Evolutionary conservation across 345 rosid species (phyloP).

Genomic region (Aquilaria sinensis): DNA sequence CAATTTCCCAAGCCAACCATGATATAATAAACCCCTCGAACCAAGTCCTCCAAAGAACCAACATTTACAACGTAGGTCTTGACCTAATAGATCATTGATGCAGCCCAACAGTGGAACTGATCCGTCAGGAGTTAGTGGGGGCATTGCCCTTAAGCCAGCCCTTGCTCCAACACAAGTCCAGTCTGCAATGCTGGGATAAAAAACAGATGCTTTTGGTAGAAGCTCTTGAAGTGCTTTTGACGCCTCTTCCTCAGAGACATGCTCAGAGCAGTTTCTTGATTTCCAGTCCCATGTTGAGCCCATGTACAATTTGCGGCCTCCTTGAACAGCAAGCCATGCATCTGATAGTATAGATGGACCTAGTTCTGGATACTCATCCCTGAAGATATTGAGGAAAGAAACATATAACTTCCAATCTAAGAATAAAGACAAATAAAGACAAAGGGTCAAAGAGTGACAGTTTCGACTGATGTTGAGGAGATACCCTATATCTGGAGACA

Average conservation of each 20-base stretch:
- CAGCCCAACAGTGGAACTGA: constrained; percentile 83
- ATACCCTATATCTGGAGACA: constrained; percentile 45
- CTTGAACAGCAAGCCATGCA: constrained; percentile 84
- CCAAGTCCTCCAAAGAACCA: constrained; percentile 94
- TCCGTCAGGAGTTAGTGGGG: constrained; percentile 67
- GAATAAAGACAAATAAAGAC: not conserved
- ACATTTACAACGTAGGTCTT: constrained; percentile 33
- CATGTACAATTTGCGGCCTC: constrained; percentile 45
- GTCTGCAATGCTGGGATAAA: constrained; percentile 56
- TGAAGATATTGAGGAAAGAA: constrained; percentile 18
- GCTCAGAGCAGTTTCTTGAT: constrained; percentile 57
- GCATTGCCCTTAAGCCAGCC: constrained; percentile 94
- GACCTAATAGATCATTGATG: constrained; percentile 41
- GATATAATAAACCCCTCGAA: constrained; percentile 76
- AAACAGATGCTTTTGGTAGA: constrained; percentile 60
- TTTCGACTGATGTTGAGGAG: not conserved
- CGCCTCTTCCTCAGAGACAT: constrained; percentile 68
- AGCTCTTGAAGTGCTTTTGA: constrained; percentile 64
- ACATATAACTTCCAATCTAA: constrained; percentile 1
- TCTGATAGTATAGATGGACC: constrained; percentile 81
- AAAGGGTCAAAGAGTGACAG: not conserved
- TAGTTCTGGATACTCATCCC: constrained; percentile 53
- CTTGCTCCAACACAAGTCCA: constrained; percentile 67
- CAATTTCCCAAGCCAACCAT: constrained; percentile 77
- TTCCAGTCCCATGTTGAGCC: constrained; percentile 97